Percentiles rank a stretch among this genome's conserved stretches.
Conservation (phyloP, 345 rosid species). For the Linum tenue region DNA sequence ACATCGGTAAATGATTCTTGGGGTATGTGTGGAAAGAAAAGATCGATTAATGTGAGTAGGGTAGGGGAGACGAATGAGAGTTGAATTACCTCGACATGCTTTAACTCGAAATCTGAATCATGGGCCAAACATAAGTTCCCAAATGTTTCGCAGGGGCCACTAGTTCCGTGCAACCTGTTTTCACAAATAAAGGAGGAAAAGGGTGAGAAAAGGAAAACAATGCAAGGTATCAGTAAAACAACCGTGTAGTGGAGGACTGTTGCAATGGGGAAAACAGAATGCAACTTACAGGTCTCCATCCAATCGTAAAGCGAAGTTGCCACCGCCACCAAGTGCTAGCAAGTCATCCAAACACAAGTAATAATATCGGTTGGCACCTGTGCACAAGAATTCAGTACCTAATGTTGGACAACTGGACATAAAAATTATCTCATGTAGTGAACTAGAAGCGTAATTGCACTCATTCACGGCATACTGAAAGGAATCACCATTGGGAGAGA, state of each 20-base stretch:
- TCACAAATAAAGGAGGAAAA: conserved; percentile 7
- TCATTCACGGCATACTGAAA: background rate
- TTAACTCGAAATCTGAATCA: conserved; percentile 54
- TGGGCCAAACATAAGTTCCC: conserved; percentile 80
- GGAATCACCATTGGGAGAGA: too few relatives aligned
- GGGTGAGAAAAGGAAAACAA: background rate
- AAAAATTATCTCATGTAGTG: background rate
- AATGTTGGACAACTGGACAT: background rate
- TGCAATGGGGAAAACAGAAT: background rate
- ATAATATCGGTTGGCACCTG: conserved; percentile 91
- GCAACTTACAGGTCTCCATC: conserved; percentile 83
- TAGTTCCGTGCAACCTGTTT: conserved; percentile 72
- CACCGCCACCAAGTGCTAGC: conserved; percentile 85
- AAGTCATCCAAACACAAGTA: conserved; percentile 75
- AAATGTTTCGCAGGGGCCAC: conserved; percentile 79
- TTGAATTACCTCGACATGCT: conserved; percentile 72
- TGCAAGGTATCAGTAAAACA: background rate
- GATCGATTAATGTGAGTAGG: too few relatives aligned
- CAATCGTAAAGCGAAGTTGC: conserved; percentile 67
- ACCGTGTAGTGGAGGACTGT: background rate
- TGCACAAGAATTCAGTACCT: conserved; percentile 8
- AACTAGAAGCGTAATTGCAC: background rate
- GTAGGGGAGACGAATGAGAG: background rate
- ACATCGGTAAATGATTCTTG: too few relatives aligned
- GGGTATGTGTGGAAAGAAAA: too few relatives aligned